Evolutionary conservation across 331 rosid genomes (phyloP).

Genomic region (Prunus yedoensis): DNA sequence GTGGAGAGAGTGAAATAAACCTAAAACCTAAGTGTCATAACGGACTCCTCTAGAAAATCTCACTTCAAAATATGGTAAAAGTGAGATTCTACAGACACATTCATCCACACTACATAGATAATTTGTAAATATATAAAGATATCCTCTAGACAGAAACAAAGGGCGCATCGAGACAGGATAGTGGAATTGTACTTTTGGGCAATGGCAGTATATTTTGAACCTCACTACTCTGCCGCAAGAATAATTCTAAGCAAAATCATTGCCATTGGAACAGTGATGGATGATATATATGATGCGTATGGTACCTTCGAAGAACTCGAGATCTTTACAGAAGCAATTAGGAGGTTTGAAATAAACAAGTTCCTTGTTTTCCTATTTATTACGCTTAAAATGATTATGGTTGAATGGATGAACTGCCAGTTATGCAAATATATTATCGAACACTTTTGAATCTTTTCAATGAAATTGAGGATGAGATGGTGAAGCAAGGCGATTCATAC

Average conservation of each 20-base stretch:
- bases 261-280: constrained; percentile 1
- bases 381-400: not conserved
- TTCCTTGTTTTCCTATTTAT: too few relatives aligned
- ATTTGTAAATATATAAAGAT: too few relatives aligned
- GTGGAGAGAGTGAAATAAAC: too few relatives aligned
- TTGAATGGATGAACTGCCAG: constrained; percentile 21
- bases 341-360: not conserved
- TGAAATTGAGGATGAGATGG: constrained; percentile 31
- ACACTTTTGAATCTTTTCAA: constrained; percentile 20
- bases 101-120: too few relatives aligned
- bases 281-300: constrained; percentile 34
- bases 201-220: constrained; percentile 28
- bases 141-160: too few relatives aligned
- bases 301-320: constrained; percentile 40
- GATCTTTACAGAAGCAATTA: constrained; percentile 34
- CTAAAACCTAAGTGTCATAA: too few relatives aligned
- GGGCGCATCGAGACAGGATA: too few relatives aligned
- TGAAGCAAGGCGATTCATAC: constrained; percentile 20
- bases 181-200: too few relatives aligned
- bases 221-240: constrained; percentile 25
- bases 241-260: constrained; percentile 18
- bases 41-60: too few relatives aligned
- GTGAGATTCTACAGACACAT: too few relatives aligned
- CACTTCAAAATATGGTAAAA: too few relatives aligned
- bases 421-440: constrained; percentile 24